A percentile compares a stretch with the other conserved stretches of the same genome.
Conservation (phyloP, 202 grass and related monocot species). For the Eragrostis tef region DNA sequence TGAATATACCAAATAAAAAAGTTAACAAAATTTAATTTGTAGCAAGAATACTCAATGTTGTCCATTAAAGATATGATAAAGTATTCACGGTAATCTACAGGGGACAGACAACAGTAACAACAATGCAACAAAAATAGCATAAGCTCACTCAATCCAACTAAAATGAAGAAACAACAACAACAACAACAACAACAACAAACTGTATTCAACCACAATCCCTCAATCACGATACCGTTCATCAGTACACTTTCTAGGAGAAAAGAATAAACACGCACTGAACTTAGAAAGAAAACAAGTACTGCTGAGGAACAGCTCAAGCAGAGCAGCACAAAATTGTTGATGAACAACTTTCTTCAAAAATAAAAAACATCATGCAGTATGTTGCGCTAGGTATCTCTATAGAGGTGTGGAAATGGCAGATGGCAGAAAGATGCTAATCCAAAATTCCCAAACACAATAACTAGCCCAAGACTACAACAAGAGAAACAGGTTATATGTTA, state of each 20-base stretch:
- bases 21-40: slow-evolving; percentile 38
- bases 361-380: no score
- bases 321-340: neutral
- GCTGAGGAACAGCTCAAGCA: neutral
- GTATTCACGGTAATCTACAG: slow-evolving; percentile 3
- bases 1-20: slow-evolving; percentile 56
- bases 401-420: no score
- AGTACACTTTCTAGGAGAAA: neutral
- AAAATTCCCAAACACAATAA: neutral
- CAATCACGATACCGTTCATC: neutral
- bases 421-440: neutral
- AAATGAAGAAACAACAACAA: neutral
- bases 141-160: neutral
- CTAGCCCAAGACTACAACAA: neutral
- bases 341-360: no score
- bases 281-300: neutral
- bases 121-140: neutral
- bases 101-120: neutral
- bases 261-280: neutral
- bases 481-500: no score
- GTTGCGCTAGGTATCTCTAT: no score
- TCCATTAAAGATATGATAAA: neutral
- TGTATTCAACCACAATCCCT: neutral
- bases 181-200: neutral
- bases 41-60: no score